Evolutionary conservation across 176 grass and related monocot genomes (phyloP).

Genomic region (Aegilops tauschii): DNA sequence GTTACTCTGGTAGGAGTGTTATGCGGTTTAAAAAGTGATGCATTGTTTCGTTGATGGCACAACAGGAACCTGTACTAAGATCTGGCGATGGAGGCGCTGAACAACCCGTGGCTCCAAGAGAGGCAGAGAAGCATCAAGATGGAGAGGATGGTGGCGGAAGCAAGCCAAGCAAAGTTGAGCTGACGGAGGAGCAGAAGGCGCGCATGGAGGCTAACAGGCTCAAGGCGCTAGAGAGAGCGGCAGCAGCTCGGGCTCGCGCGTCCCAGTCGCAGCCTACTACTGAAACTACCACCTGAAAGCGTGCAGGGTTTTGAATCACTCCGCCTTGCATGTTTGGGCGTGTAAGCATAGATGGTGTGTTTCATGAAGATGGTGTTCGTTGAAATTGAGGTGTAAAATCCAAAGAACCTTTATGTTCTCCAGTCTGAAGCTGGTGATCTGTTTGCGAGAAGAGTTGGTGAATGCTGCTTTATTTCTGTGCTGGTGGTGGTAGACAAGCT

Average conservation of each 20-base stretch:
- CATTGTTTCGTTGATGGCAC: background rate
- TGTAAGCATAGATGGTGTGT: background rate
- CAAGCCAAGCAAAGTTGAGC: conserved; percentile 31
- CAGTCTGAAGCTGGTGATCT: background rate
- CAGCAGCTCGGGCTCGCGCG: conserved; percentile 36
- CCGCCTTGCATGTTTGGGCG: background rate
- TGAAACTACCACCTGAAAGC: background rate
- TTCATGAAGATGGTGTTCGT: background rate
- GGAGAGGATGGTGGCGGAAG: background rate
- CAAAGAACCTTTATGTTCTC: background rate
- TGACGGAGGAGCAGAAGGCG: conserved; percentile 64
- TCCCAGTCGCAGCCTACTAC: conserved; percentile 24
- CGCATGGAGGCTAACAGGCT: conserved; percentile 79
- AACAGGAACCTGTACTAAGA: background rate
- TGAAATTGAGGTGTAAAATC: background rate
- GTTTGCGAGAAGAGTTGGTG: background rate
- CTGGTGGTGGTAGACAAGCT: background rate
- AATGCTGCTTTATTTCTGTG: background rate
- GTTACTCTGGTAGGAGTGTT: background rate
- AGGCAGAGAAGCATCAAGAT: background rate
- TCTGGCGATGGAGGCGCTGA: background rate
- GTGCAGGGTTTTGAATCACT: background rate
- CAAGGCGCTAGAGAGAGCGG: conserved; percentile 73
- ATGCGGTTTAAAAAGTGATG: background rate
- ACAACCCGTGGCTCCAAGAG: background rate